Conservation (phyloP, 1,139 yeast genomes). For the Yamadazyma triangularis region DNA sequence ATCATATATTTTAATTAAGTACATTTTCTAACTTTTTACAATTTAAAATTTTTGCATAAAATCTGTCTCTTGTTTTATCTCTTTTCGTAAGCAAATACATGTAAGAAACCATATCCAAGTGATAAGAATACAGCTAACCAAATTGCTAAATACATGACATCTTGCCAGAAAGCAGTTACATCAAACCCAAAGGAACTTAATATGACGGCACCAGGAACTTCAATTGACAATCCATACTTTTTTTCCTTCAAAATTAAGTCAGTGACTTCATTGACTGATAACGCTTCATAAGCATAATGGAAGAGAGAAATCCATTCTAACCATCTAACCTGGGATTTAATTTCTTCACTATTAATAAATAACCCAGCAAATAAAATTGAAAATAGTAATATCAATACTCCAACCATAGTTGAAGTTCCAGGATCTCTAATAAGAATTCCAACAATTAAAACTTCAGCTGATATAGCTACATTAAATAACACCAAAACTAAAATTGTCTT, state of each 20-base stretch:
- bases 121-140: conserved; percentile 51
- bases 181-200: conserved; percentile 92
- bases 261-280: conserved; percentile 90
- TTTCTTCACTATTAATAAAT: conserved; percentile 76
- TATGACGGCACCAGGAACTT: conserved; percentile 98
- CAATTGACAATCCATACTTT: conserved; percentile 89
- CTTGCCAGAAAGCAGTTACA: conserved; percentile 69
- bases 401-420: conserved; percentile 89
- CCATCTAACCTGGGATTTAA: conserved; percentile 70
- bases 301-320: conserved; percentile 83
- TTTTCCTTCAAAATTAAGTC: conserved; percentile 79
- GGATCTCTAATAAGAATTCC: conserved; percentile 86
- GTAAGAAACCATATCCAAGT: conserved; percentile 72
- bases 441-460: conserved; percentile 78
- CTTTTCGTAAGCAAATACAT: conserved; percentile 68
- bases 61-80: no score
- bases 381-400: conserved; percentile 77
- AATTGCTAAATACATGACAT: conserved; percentile 50
- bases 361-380: conserved; percentile 90
- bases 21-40: no score
- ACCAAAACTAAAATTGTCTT: conserved; percentile 67
- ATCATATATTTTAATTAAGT: no score
- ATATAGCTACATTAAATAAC: conserved; percentile 79
- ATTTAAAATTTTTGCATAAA: no score
- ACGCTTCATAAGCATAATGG: conserved; percentile 93